These are phyloP conservation scores for Aspergillus wentii DNA, from an alignment of 495 filamentous ascomycete species.

Conservation along the genomic window DNA sequence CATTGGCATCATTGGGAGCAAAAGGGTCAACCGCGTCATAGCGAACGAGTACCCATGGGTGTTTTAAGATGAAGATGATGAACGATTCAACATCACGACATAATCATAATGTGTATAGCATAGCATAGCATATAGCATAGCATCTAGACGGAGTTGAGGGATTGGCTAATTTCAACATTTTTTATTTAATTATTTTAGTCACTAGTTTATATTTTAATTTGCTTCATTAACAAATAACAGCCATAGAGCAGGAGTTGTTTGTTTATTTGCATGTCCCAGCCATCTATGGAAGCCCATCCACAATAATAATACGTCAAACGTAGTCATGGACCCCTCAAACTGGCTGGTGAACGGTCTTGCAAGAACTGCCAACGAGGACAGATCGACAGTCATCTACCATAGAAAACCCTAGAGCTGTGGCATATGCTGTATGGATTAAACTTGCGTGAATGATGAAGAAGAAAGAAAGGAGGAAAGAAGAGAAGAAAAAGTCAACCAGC, in stretches of 20 bases:
- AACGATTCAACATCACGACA: conserved; percentile 13
- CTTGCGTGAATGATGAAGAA: conserved; percentile 32
- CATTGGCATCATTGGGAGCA: no score
- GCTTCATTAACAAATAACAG: conserved; percentile 2
- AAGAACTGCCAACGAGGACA: conserved; percentile 21
- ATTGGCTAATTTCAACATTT: no score
- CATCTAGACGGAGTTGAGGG: conserved; percentile 7
- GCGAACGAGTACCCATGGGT: no score
- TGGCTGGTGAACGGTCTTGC: conserved; percentile 40
- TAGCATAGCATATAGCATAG: neutral
- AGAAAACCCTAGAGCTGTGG: conserved; percentile 5
- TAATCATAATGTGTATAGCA: conserved; percentile 10
- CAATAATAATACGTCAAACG: conserved; percentile 4
- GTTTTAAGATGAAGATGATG: conserved; percentile 9
- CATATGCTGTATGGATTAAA: conserved; percentile 25
- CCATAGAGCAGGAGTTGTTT: no score
- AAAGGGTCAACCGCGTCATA: no score
- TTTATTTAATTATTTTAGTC: no score
- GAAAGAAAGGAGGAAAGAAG: conserved; percentile 11
- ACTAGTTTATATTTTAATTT: no score
- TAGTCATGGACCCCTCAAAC: conserved; percentile 48
- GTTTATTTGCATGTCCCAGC: conserved; percentile 29
- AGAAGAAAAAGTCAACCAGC: conserved; percentile 2
- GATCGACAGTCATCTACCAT: conserved; percentile 28
- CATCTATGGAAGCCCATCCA: conserved; percentile 49